Evolutionary conservation across 2,329 filamentous ascomycete genomes (phyloP), one percentile per base, ranked within the genome.

Genomic region (Pestalotiopsis sp.): DNA sequence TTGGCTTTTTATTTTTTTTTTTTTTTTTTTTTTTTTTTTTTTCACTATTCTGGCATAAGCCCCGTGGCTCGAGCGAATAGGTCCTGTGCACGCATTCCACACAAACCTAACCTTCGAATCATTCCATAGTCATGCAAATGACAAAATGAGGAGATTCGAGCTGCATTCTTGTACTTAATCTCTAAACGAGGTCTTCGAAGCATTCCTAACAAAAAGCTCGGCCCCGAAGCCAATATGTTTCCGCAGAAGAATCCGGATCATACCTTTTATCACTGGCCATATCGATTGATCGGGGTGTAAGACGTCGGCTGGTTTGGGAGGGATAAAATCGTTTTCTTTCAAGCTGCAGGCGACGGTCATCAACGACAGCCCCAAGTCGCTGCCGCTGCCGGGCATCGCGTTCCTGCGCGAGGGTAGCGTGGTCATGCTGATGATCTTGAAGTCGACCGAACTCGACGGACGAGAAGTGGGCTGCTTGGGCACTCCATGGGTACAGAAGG

Each of bases 391-490:
- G 12, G 36, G 60, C 3, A 17, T 63, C 38, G 36, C 5, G 11
- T 63, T 63, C 14, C 36, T 63, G 14, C 60, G 60, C 2, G 60
- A 17, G 0, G 60, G 36, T 0, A 63, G 60, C 38, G 60, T 63
- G 4, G 60, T 17, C 31, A 13, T 63, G 60, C 14, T 63, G 57
- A 59, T 63, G 25, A 81, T 89, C 27, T 79, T 90, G 27, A 85
- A 88, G 73, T 84, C 86, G 2, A 80, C 85, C 69, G 84, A 87
- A 87, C 73, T 76, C 83, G 3, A 76, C 85, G 69, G 72, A 73
- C 5, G 82, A 85, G 59, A 86, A 86, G 73, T 77, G 84, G 63
- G 83, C 84, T 39, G 87, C 86, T 7, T 82, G 84, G 80, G 85
- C 86, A 7, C 73, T 90, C 69, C 90, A 90, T 73, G 78, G 12